Base-by-base conservation (phyloP, 257 asterid species). In the Nicotiana benthamiana region DNA sequence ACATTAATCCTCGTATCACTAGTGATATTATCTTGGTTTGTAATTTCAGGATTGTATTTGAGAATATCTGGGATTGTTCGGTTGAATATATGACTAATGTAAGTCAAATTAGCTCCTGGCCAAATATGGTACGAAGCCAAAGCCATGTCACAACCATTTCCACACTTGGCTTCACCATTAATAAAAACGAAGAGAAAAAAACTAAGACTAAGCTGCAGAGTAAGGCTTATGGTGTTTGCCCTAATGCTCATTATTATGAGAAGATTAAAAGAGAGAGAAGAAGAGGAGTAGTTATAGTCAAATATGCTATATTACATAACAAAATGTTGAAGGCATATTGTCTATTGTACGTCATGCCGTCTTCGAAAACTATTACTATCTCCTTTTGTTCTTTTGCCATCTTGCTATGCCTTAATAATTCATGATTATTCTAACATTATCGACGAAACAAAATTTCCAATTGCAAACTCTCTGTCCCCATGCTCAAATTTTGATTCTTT, bases 81-180 rank as follows among this genome's bases (percentile, higher is more conserved):
- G 22, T 78, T 53, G 93, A 93, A 90, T 11, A 90, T 86, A 30
- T 52, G 70, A 87, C 90, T 81, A 2, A 92, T 87, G 86, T 89
- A 92, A 6, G 93, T 86, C 63, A 93, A 91, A 54, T 92, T 93
- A 24, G 93, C 76, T 24, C 94, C 97, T 79, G 78, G 82, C 87
- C 83, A 83, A 13, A 89, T 83, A 85, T 89, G 88, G 86, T 91
- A 93, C 0, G 98, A 93, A 48, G 93, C 98, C 59, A 93, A 17
- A 36, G 97, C 96, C 5, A 91, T 85, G 18, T 87, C 77, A 75
- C 97, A 93, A 8, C 97, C 93, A 22, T 79, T 87, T 46, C 75
- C 82, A 79, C 98, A 93, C 81, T 85, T 90, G 63, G 90, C 92
- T 81, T 90, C 91, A 30, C 34, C 80, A 8, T 43, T 77, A 6